Evolutionary conservation across 148 eudicot species (phyloP), one percentile per base, ranked within the genome.

Genomic region (Rhododendron kiyosumense): DNA sequence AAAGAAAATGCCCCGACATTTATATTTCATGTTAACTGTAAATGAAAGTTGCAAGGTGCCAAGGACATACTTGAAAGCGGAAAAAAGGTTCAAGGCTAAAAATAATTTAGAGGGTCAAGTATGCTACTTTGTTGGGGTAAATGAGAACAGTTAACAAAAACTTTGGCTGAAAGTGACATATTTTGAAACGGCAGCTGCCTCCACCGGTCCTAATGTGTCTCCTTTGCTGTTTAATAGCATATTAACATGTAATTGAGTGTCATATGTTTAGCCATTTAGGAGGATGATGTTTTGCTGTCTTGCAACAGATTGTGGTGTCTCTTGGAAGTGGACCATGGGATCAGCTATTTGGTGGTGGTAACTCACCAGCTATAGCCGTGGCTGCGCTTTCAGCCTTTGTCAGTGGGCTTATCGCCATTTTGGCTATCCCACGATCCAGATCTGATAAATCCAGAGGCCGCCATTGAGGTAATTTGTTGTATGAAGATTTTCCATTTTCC

Each of bases 281-380:
- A 78, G 82, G 34, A 77, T 48, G 14, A 52, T 57, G 77, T 81
- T 85, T 71, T 83, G 82, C 22, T 85, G 77, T 87, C 28, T 52
- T 71, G 84, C 79, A 49, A 83, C 93, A 97, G 99, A 89, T 97
- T 84, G 88, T 95, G 78, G 99, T 97, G 83, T 97, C 99, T 86
- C 20, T 93, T 87, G 93, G 94, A 89, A 89, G 95, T 85, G 99
- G 99, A 79, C 99, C 99, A 45, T 94, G 93, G 99, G 99, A 96
- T 89, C 87, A 90, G 88, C 89, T 96, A 69, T 94, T 94, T 88
- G 98, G 98, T 75, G 99, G 98, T 20, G 95, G 96, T 83, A 96
- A 96, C 88, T 94, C 98, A 75, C 95, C 99, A 54, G 92, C 98
- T 61, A 88, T 94, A 18, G 98, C 92, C 26, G 93, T 93, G 67